Base-by-base conservation (phyloP, 208 protist genomes). In the Jaenimonas drosophilae region DNA sequence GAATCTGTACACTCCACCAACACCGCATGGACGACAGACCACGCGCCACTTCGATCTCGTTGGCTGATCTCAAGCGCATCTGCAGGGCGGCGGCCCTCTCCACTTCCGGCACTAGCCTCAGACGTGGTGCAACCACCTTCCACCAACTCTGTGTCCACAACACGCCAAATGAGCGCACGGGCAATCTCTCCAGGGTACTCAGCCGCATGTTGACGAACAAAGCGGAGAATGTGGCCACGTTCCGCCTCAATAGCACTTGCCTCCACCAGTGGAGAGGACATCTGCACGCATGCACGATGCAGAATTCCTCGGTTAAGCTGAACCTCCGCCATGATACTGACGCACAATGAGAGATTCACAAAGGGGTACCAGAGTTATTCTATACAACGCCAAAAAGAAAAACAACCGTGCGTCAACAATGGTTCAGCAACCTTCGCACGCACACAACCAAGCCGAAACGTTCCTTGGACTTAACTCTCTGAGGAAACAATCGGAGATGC, bases 251-350 rank as follows among this genome's bases (percentile, higher is more conserved):
- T 44, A 0, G 67, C 60, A 6, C 54, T 31, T n/a, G 55, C 50
- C 42, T 79, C 67, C 11, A 42, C 54, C 4, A 88, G 62, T 0
- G 74, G 38, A 4, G 73, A 74, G 3, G 83, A 91, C 17, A 91
- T 52, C 65, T 91, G 83, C 34, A 91, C 66, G 55, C 83, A 91
- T 38, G 64, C 77, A 53, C 83, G 83, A 43, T 91, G 78, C 30
- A 91, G 61, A 40, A 91, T 86, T 9, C 63, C 57, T 3, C 67
- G 54, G 41, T 86, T 58, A 1, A 87, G 30, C 4, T 39, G 36
- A 17, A 57, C 46, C 16, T 72, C 53, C 24, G 60, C 26, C 69
- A 81, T 77, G n/a, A 19, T 12, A 4, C 14, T 17, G 23, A 14
- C 14, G 31, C 14, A 34, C 14, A 34, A 16, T 16, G 9, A 34